Evolutionary conservation across 75 land plant genomes (phyloP), one percentile per base, ranked within the genome.

Genomic region (Sequoiadendron giganteum): DNA sequence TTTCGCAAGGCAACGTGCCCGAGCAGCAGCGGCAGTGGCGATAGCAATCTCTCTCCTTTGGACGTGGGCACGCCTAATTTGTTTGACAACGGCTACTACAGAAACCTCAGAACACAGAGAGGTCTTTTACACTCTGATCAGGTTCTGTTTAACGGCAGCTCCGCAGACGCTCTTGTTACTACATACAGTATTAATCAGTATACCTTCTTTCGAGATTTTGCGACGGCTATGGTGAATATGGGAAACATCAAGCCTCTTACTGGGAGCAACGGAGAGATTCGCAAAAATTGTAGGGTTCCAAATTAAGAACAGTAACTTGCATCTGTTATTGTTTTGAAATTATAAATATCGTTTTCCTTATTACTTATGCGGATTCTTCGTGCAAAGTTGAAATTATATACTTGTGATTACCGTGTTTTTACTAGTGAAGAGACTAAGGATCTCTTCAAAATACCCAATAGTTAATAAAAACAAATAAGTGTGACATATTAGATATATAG

Each of bases 1-100:
- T 85, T 86, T 3, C 68, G 86, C 13, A 36, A 48, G 80, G 65
- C 82, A 36, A 54, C 56, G 3, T 94, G 95, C 85, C 93, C 95
- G 0, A 5, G 19, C 2, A 42, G 36, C 58, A 61, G 73, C 5
- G 38, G 77, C 11, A 87, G 90, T 45, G 38, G 39, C 2, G 88
- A 91, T 39, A 36, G 36, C 48, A 90, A 87, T 28, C 83, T 93
- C 79, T 81, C 90, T 25, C 77, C 28, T 1, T 34, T 84, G 3
- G 85, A 84, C 36, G 39, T 19, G n/a, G 18, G 8, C 30, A 84
- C 54, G 7, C 54, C 85, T 2, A 84, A 13, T 84, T n/a, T 4
- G 5, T 84, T 84, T 34, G 85, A 84, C 30, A 84, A 84, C 28
- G 11, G 10, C 15, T 84, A 84, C 85, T 84, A 8, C 85, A 45